Evolutionary conservation across 2,329 filamentous ascomycete genomes (phyloP), one percentile per base, ranked within the genome.

Genomic region (Plenodomus lindquistii): DNA sequence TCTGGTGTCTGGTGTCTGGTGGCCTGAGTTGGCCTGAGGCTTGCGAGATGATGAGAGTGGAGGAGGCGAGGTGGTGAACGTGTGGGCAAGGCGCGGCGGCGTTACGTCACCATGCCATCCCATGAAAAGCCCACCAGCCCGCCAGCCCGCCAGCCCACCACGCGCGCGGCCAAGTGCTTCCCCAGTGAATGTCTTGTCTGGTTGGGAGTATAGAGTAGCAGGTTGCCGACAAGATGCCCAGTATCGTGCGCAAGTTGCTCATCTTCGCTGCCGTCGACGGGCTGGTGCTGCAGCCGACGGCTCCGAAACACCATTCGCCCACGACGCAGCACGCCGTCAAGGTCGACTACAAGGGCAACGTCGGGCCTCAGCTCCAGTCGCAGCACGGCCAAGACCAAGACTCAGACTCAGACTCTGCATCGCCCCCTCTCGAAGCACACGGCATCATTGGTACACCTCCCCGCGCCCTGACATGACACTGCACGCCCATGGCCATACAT

Each of bases 251-350:
- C 69, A 95, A 94, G 74, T 76, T 96, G 46, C 70, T 91, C 57
- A 84, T 96, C 59, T 87, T 87, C 72, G 90, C 91, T 46, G 85
- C 90, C 20, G 83, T 87, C 44, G 91, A 97, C 66, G 91, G 91
- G 48, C 80, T 97, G 43, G 78, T 96, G 55, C 80, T 97, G 37
- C 89, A 94, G 64, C 86, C 89, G 20, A 76, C 88, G 22, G 79
- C 83, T 16, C 67, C 77, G 59, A 70, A 84, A 63, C 70, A 73
- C 65, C 81, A 85, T 65, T 80, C 82, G 34, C 73, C 81, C 20
- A 69, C 76, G 45, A 74, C 71, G 29, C 77, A 81, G 50, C 77
- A 81, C 48, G 79, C 85, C 18, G 78, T 91, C 44, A 85, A 83
- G 62, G 81, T 96, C 55, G 85, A 85, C 60, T 96, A 95, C 67